phyloP scores from a whole-genome alignment of 306 rosid genomes.

The Argentina anserina region DNA sequence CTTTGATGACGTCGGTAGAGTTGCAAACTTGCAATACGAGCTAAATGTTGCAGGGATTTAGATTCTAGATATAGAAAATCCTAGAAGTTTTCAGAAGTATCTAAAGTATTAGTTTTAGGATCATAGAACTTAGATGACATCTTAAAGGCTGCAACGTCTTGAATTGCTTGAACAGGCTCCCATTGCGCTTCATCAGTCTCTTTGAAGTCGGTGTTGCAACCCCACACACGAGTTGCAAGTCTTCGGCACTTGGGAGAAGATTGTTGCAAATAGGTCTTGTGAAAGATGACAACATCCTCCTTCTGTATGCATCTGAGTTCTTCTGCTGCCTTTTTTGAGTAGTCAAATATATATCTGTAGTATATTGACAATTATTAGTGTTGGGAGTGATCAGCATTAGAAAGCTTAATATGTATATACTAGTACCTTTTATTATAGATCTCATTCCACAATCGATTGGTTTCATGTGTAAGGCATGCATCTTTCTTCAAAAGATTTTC shows the following conservation, averaged over 20 bases:
- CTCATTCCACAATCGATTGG: constrained; percentile 74
- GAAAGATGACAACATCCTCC: constrained; percentile 63
- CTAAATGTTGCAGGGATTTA: neutral
- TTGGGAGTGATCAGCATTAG: neutral
- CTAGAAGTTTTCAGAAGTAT: neutral
- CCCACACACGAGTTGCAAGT: constrained; percentile 77
- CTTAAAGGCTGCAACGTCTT: constrained; percentile 59
- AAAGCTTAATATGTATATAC: neutral
- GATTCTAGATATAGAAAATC: neutral
- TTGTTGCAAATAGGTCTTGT: constrained; percentile 50
- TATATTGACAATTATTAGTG: constrained; percentile 3
- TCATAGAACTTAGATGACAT: constrained; percentile 56
- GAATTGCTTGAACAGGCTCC: constrained; percentile 39
- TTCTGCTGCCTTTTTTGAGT: constrained; percentile 70
- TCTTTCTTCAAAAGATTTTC: constrained; percentile 84
- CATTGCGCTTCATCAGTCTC: constrained; percentile 34
- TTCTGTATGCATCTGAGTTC: constrained; percentile 56
- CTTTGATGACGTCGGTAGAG: no score
- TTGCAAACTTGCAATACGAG: no score
- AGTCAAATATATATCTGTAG: constrained; percentile 76
- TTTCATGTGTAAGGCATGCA: constrained; percentile 73
- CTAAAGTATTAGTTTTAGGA: constrained; percentile 9
- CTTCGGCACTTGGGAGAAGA: constrained; percentile 72
- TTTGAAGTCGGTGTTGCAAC: constrained; percentile 63
- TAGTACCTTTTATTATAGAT: constrained; percentile 73